Evolutionary conservation across 1,139 yeast species (phyloP).

Genomic region (Kazachstania sp.): DNA sequence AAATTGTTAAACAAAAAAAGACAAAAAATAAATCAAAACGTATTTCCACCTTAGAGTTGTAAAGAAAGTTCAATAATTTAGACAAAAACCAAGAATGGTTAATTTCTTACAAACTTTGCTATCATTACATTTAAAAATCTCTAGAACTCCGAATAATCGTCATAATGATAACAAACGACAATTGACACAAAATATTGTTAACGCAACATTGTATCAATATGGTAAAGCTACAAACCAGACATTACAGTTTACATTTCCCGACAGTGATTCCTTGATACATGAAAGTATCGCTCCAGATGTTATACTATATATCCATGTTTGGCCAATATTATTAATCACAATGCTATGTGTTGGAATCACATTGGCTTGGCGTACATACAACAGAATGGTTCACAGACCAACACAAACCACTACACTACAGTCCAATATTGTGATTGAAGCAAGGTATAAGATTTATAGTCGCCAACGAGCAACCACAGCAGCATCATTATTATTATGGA

Average conservation of each 20-base stretch:
- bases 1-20: neutral
- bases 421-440: too few species aligned
- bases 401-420: too few species aligned
- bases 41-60: conserved; percentile 6
- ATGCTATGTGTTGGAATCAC: neutral
- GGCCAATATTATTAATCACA: neutral
- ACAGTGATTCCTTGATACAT: neutral
- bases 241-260: neutral
- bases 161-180: neutral
- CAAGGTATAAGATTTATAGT: neutral
- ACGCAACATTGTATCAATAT: neutral
- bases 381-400: too few species aligned
- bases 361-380: too few species aligned
- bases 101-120: neutral
- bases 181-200: neutral
- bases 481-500: conserved; percentile 4
- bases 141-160: neutral
- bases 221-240: neutral
- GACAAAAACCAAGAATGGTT: neutral
- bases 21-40: conserved; percentile 1
- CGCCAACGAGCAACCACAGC: neutral
- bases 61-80: neutral
- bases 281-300: neutral
- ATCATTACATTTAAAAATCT: neutral
- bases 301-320: neutral